A percentile compares a stretch with the other conserved stretches of the same genome.
Evolutionary conservation across 148 eudicot genomes (phyloP).

Genomic region (Vaccinium corymbosum): DNA sequence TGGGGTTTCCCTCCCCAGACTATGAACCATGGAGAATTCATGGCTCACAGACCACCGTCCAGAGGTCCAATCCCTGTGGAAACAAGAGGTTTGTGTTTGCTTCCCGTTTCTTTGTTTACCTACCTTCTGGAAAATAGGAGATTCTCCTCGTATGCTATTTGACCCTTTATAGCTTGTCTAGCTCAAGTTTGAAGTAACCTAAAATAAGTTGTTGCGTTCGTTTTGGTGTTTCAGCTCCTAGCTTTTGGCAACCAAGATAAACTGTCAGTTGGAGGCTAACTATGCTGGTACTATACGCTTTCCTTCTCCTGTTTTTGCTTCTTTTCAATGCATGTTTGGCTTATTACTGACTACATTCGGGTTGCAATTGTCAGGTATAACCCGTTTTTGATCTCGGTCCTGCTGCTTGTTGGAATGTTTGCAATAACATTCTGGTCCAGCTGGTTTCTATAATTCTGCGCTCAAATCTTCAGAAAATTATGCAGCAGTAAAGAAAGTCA

Average conservation of each 20-base stretch:
- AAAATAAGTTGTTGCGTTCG: not conserved
- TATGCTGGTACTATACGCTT: slow-evolving; percentile 9
- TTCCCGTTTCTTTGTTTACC: not conserved
- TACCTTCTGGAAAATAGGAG: not conserved
- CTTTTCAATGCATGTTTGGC: not conserved
- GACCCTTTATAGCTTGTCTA: not conserved
- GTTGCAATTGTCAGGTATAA: slow-evolving; percentile 8
- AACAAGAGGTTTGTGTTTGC: slow-evolving; percentile 57
- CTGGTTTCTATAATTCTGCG: not conserved
- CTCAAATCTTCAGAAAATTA: not conserved
- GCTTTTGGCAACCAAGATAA: slow-evolving; percentile 86
- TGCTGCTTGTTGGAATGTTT: slow-evolving; percentile 9
- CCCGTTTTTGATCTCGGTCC: slow-evolving; percentile 13
- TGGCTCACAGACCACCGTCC: slow-evolving; percentile 49
- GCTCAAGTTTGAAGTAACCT: not conserved
- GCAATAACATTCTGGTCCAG: slow-evolving; percentile 14
- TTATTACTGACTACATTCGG: not conserved
- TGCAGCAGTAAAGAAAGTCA: slow-evolving; percentile 11
- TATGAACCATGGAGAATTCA: slow-evolving; percentile 51
- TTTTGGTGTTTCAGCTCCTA: slow-evolving; percentile 56
- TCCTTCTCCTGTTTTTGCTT: not conserved
- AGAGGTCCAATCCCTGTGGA: slow-evolving; percentile 69
- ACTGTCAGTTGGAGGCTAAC: slow-evolving; percentile 8
- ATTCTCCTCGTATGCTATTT: not conserved
- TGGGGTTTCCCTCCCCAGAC: slow-evolving; percentile 67